Evolutionary conservation across 441 rosid genomes (phyloP).

Genomic region (Adansonia gregorii): DNA sequence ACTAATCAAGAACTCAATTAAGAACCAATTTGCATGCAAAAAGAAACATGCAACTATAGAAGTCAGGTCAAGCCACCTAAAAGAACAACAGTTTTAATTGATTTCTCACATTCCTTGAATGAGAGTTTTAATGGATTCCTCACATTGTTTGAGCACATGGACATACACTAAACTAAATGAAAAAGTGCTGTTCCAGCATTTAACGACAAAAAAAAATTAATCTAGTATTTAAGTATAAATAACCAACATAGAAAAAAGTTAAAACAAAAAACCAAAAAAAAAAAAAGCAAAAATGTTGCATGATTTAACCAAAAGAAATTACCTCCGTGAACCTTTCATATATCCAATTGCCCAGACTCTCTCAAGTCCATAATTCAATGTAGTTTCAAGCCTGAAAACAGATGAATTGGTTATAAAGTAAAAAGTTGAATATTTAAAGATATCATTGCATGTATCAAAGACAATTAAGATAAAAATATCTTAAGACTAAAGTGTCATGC

Average conservation of each 20-base stretch:
- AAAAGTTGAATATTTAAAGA: not conserved
- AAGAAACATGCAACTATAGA: not conserved
- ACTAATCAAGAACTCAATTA: slow-evolving; percentile 3
- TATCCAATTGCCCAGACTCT: slow-evolving; percentile 92
- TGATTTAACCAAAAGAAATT: slow-evolving; percentile 23
- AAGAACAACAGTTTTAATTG: not conserved
- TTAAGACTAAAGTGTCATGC: not conserved
- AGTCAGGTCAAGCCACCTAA: slow-evolving; percentile 8
- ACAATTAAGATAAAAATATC: not conserved
- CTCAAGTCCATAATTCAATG: slow-evolving; percentile 92
- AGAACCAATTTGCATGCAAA: not conserved
- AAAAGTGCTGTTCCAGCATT: not conserved
- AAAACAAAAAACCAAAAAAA: not conserved
- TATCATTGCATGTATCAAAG: not conserved
- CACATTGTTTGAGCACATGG: slow-evolving; percentile 3
- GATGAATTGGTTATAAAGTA: slow-evolving; percentile 18
- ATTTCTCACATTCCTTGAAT: slow-evolving; percentile 4
- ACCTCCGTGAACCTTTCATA: slow-evolving; percentile 86
- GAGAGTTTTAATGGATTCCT: slow-evolving; percentile 3
- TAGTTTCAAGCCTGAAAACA: slow-evolving; percentile 84
- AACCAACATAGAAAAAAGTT: slow-evolving; percentile 13
- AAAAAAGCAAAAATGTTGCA: not conserved
- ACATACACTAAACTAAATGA: not conserved
- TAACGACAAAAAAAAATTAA: not conserved
- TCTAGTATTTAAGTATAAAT: not conserved